Evolutionary conservation across 2,329 filamentous ascomycete species (phyloP), one percentile per base, ranked within the genome.

Genomic region (Trichoderma polysporum): DNA sequence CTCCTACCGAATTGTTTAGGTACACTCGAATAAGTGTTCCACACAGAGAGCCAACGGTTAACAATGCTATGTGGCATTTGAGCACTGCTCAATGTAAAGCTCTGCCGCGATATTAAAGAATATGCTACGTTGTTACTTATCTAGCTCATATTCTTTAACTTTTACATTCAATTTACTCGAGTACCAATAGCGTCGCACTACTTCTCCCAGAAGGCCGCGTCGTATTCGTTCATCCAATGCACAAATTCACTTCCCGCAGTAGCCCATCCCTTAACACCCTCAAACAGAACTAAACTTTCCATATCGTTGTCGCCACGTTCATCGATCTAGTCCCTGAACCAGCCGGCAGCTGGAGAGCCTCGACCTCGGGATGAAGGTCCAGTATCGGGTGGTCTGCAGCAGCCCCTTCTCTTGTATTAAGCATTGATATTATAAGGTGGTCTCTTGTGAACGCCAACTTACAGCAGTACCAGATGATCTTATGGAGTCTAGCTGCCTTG

Each of bases 261-360:
- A 6, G 74, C 83, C 85, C 85, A 88, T 4, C 84, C 84, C 59
- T 84, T 85, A 70, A 88, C 84, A 0, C 85, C 86, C 0, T 80
- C 85, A 8, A 74, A 71, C 4, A 88, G 75, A 2, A 84, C 79
- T 33, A 85, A 66, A 68, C 85, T 87, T 69, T 82, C 68, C 72
- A 86, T 81, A 0, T 74, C 71, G 0, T 57, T 70, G 66, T 85
- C 80, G 0, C 73, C 72, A 41, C 79, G 72, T 1, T 81, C 76
- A 3, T 74, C 71, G 39, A 88, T 74, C 67, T 85, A 78, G 72
- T 88, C 86, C 6, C 77, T 78, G 71, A 88, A 83, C 85, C 85
- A 88, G 9, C 79, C 81, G 1, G 84, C 84, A 2, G 83, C 81
- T 25, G 85, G 79, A 2, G 78, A 82, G 3, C 85, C 86, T 2